phyloP scores from a whole-genome alignment of 1,284 basidiomycete genomes.

The Fomitopsis schrenkii region DNA sequence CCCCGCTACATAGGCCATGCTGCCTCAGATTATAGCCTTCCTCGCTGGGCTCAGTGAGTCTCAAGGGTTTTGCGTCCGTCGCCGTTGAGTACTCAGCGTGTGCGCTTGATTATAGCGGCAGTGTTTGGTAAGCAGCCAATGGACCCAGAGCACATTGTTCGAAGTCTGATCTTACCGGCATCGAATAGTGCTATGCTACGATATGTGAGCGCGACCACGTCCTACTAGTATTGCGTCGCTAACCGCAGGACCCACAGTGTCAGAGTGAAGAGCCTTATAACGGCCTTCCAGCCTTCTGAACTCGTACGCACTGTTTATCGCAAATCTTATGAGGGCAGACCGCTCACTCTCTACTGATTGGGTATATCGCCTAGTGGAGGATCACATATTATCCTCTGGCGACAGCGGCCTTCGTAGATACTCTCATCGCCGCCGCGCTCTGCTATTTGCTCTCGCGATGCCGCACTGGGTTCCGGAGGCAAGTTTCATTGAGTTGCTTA shows the following conservation, averaged over 20 bases:
- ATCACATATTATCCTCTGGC: slow-evolving; percentile 16
- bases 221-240: not conserved
- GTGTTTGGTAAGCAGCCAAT: no score
- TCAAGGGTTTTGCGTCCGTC: no score
- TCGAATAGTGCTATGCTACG: slow-evolving; percentile 13
- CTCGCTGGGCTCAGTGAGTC: no score
- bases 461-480: not conserved
- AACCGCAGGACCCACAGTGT: not conserved
- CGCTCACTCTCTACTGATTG: not conserved
- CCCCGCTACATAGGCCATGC: no score
- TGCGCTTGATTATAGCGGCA: no score
- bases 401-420: slow-evolving; percentile 14
- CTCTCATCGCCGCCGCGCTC: slow-evolving; percentile 16
- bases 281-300: slow-evolving; percentile 1
- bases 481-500: not conserved
- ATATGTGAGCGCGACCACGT: slow-evolving; percentile 10
- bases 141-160: no score
- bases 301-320: not conserved
- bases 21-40: no score
- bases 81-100: no score
- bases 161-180: not conserved
- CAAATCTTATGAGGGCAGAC: not conserved
- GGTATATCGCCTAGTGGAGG: slow-evolving; percentile 5
- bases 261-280: not conserved
- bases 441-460: not conserved